A percentile compares a stretch with the other conserved stretches of the same genome.
phyloP scores from a whole-genome alignment of 1,284 basidiomycete genomes.

The Schizophyllum commune region DNA sequence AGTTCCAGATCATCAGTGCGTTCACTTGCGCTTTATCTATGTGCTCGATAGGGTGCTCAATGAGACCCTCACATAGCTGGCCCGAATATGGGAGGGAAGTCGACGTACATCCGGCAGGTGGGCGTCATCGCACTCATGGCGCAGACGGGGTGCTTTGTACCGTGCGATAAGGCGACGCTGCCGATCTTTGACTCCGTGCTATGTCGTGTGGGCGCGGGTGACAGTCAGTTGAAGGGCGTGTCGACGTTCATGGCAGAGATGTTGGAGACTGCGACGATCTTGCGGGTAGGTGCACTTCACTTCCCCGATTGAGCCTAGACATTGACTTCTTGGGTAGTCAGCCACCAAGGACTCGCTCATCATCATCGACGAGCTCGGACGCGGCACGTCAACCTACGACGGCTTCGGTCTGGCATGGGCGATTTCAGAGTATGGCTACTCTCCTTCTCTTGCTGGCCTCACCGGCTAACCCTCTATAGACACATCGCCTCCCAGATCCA shows the following conservation, averaged over 20 bases:
- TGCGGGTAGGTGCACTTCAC: slow-evolving; percentile 51
- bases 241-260: slow-evolving; percentile 99
- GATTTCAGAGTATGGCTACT: slow-evolving; percentile 78
- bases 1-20: slow-evolving; percentile 84
- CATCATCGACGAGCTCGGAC: slow-evolving; percentile 96
- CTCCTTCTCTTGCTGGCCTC: background rate
- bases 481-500: slow-evolving; percentile 90
- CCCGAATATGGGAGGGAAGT: slow-evolving; percentile 96
- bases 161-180: slow-evolving; percentile 76
- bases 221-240: slow-evolving; percentile 95
- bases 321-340: slow-evolving; percentile 39
- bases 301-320: background rate
- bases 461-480: slow-evolving; percentile 30
- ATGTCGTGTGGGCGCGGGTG: slow-evolving; percentile 95
- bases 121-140: slow-evolving; percentile 95
- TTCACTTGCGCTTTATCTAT: slow-evolving; percentile 13
- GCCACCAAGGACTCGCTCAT: slow-evolving; percentile 92
- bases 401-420: slow-evolving; percentile 99
- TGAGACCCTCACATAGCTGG: slow-evolving; percentile 49
- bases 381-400: slow-evolving; percentile 98
- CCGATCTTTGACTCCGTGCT: slow-evolving; percentile 97
- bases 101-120: slow-evolving; percentile 86
- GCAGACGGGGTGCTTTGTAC: slow-evolving; percentile 93
- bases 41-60: background rate
- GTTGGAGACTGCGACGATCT: slow-evolving; percentile 95